These are phyloP conservation scores for Colletotrichum viniferum DNA, from an alignment of 2,329 filamentous ascomycete genomes.

Conservation along the genomic window DNA sequence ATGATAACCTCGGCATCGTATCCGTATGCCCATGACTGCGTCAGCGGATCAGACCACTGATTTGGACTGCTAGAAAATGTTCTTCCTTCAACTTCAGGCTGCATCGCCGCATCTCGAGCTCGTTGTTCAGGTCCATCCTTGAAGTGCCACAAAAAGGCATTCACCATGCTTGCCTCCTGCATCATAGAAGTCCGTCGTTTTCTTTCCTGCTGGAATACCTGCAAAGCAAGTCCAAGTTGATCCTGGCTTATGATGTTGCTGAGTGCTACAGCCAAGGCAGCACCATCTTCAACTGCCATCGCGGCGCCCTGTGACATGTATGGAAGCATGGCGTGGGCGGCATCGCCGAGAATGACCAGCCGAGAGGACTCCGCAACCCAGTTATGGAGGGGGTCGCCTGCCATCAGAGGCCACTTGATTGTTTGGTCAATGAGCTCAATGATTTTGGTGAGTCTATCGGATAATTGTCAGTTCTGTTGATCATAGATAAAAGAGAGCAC, in stretches of 20 bases:
- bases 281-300: slow-evolving; percentile 66
- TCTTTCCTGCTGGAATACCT: slow-evolving; percentile 61
- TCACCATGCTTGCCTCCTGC: slow-evolving; percentile 60
- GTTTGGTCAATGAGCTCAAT: slow-evolving; percentile 37
- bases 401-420: slow-evolving; percentile 37
- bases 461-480: not conserved
- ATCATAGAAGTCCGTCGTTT: slow-evolving; percentile 63
- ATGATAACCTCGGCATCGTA: slow-evolving; percentile 49
- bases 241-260: slow-evolving; percentile 42
- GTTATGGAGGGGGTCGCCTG: slow-evolving; percentile 26
- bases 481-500: not conserved
- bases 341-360: slow-evolving; percentile 66
- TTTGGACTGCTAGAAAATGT: slow-evolving; percentile 45
- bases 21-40: slow-evolving; percentile 51
- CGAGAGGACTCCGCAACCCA: slow-evolving; percentile 62
- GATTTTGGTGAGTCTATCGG: slow-evolving; percentile 34
- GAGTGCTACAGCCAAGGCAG: slow-evolving; percentile 60
- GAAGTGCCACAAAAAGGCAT: slow-evolving; percentile 53
- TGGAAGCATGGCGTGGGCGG: slow-evolving; percentile 67
- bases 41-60: slow-evolving; percentile 52
- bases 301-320: slow-evolving; percentile 63
- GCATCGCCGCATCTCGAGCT: slow-evolving; percentile 45
- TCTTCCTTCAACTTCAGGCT: slow-evolving; percentile 40
- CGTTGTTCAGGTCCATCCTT: slow-evolving; percentile 43
- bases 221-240: slow-evolving; percentile 35